Evolutionary conservation across 2,329 filamentous ascomycete genomes (phyloP).

Genomic region (Hortaea werneckii): DNA sequence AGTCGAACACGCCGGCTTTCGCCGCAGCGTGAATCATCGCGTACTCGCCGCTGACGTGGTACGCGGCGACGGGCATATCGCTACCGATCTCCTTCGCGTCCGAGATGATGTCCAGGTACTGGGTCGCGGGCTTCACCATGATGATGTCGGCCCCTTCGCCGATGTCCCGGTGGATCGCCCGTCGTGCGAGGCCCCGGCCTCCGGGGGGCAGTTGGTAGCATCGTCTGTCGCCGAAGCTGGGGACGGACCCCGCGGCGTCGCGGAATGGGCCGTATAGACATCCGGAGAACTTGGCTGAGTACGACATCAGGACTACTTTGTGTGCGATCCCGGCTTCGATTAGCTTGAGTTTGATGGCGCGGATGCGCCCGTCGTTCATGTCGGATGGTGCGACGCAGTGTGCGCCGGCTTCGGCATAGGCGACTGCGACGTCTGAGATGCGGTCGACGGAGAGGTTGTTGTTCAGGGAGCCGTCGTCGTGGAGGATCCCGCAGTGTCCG

Average conservation of each 20-base stretch:
- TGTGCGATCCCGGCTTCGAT: slow-evolving; percentile 92
- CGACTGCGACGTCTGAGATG: slow-evolving; percentile 93
- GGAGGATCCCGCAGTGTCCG: slow-evolving; percentile 91
- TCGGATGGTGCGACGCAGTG: slow-evolving; percentile 96
- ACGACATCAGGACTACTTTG: slow-evolving; percentile 88
- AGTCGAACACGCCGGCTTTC: slow-evolving; percentile 90
- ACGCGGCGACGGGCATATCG: slow-evolving; percentile 86
- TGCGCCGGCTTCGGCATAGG: slow-evolving; percentile 89
- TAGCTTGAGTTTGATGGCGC: slow-evolving; percentile 94
- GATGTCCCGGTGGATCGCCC: slow-evolving; percentile 84
- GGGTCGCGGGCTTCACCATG: slow-evolving; percentile 96
- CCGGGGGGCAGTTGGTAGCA: slow-evolving; percentile 96
- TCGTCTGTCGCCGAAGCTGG: slow-evolving; percentile 85
- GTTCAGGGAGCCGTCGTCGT: slow-evolving; percentile 86
- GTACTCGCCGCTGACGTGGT: slow-evolving; percentile 94
- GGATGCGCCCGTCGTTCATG: slow-evolving; percentile 97
- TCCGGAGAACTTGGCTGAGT: slow-evolving; percentile 94
- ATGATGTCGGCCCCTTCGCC: slow-evolving; percentile 92
- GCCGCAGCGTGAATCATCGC: slow-evolving; percentile 96
- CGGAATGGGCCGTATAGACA: slow-evolving; percentile 96
- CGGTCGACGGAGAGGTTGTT: slow-evolving; percentile 88
- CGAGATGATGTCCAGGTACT: slow-evolving; percentile 94
- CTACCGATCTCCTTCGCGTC: slow-evolving; percentile 91
- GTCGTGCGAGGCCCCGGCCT: slow-evolving; percentile 78
- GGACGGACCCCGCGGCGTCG: slow-evolving; percentile 82